A percentile compares a stretch with the other conserved stretches of the same genome.
Conservation (phyloP, 1,284 basidiomycete genomes). For the Apiotrichum siamense region DNA sequence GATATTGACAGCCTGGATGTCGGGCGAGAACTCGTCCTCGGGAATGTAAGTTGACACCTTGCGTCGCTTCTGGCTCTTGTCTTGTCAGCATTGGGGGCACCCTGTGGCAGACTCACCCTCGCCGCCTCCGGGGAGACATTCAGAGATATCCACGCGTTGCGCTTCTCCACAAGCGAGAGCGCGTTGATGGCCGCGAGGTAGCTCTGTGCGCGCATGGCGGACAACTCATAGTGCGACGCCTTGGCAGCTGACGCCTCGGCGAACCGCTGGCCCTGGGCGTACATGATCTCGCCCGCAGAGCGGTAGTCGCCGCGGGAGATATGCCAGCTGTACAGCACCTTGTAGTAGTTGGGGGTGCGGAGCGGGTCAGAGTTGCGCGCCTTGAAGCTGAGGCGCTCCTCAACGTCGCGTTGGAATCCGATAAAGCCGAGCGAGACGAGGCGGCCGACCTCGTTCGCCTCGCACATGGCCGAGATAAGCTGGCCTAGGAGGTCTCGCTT, state of each 20-base stretch:
- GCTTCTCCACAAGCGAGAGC: slow-evolving; percentile 70
- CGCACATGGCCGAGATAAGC: slow-evolving; percentile 87
- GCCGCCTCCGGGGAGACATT: slow-evolving; percentile 31
- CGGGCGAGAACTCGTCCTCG: slow-evolving; percentile 59
- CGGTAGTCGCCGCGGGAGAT: slow-evolving; percentile 78
- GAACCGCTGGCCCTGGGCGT: slow-evolving; percentile 79
- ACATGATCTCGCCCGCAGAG: slow-evolving; percentile 86
- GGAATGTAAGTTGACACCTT: slow-evolving; percentile 72
- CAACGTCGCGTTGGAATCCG: slow-evolving; percentile 78
- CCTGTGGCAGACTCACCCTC: neutral
- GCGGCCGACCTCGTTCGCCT: slow-evolving; percentile 70
- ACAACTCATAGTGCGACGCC: slow-evolving; percentile 53
- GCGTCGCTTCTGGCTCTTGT: slow-evolving; percentile 57
- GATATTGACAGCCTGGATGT: slow-evolving; percentile 62
- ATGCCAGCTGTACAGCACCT: slow-evolving; percentile 93
- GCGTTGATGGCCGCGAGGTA: slow-evolving; percentile 86
- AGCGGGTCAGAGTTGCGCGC: slow-evolving; percentile 89
- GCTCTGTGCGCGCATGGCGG: slow-evolving; percentile 69
- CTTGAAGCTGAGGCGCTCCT: slow-evolving; percentile 84
- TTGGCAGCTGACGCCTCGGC: slow-evolving; percentile 48
- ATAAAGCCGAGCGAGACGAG: slow-evolving; percentile 81
- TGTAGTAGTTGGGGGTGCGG: slow-evolving; percentile 76
- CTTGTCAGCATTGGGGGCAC: neutral
- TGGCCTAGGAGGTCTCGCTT: slow-evolving; percentile 72
- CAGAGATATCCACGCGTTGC: slow-evolving; percentile 77